Conservation (phyloP, 441 rosid genomes). For the Geranium incanum region DNA sequence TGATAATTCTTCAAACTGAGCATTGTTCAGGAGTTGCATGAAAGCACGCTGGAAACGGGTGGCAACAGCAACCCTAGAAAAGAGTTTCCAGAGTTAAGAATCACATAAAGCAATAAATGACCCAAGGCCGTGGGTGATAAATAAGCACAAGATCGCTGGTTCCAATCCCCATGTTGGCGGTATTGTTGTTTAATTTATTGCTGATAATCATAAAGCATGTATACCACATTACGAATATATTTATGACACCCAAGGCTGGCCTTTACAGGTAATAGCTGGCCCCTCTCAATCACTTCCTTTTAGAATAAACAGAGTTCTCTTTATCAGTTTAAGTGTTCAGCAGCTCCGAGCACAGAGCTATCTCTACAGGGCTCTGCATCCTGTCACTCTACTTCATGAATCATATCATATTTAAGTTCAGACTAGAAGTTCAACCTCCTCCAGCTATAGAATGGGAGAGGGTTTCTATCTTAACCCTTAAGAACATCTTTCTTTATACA, state of each 20-base stretch:
- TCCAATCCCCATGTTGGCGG: too few species aligned
- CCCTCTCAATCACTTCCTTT: neutral
- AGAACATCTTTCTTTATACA: too few species aligned
- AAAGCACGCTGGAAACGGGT: slow-evolving; percentile 86
- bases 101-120: slow-evolving; percentile 15
- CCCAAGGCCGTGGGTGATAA: too few species aligned
- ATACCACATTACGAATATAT: neutral
- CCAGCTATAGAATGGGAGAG: neutral
- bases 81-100: slow-evolving; percentile 16
- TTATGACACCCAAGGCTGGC: neutral
- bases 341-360: neutral
- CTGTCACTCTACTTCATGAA: neutral
- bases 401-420: neutral
- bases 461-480: neutral
- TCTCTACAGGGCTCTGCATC: neutral
- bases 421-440: neutral
- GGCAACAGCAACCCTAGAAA: slow-evolving; percentile 63
- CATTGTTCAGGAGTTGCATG: slow-evolving; percentile 81
- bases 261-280: neutral
- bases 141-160: too few species aligned
- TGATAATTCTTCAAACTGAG: slow-evolving; percentile 89
- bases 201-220: neutral
- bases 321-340: neutral
- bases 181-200: too few species aligned
- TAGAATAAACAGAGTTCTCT: neutral